A percentile compares a stretch with the other conserved stretches of the same genome.
These are phyloP conservation scores for Tylopilus vinaceipallidus DNA, from an alignment of 768 basidiomycete genomes.

Conservation along the genomic window DNA sequence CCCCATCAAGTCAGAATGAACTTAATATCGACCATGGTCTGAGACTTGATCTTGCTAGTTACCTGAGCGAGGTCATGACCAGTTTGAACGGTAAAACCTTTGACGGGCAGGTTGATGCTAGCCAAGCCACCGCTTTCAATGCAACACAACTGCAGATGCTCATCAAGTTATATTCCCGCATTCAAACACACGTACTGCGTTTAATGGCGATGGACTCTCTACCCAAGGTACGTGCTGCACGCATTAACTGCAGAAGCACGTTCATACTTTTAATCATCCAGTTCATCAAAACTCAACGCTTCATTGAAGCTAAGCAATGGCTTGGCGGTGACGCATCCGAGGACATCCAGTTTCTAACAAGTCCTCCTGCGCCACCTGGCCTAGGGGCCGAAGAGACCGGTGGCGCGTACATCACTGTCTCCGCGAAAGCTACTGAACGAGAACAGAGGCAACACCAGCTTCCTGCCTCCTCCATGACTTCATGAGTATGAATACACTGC, in stretches of 20 bases:
- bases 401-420: constrained; percentile 84
- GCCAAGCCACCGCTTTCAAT: constrained; percentile 80
- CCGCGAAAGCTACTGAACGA: constrained; percentile 75
- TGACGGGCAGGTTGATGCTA: constrained; percentile 78
- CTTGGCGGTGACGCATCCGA: constrained; percentile 73
- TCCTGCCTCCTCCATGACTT: constrained; percentile 25
- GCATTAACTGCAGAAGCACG: constrained; percentile 7
- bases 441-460: constrained; percentile 35
- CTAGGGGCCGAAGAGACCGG: constrained; percentile 69
- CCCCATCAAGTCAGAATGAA: constrained; percentile 92
- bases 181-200: constrained; percentile 95
- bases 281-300: constrained; percentile 88
- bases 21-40: constrained; percentile 98
- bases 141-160: constrained; percentile 95
- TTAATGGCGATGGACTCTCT: constrained; percentile 98
- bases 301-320: constrained; percentile 76
- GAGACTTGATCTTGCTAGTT: constrained; percentile 90
- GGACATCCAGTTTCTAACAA: constrained; percentile 54
- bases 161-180: constrained; percentile 91
- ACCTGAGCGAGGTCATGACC: constrained; percentile 87
- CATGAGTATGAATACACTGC: constrained; percentile 27
- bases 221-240: constrained; percentile 67
- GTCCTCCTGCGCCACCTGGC: constrained; percentile 69
- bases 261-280: constrained; percentile 28
- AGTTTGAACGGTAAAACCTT: constrained; percentile 73